phyloP scores from a whole-genome alignment of 2,329 filamentous ascomycete species.

The Graphilbum fragrans region DNA sequence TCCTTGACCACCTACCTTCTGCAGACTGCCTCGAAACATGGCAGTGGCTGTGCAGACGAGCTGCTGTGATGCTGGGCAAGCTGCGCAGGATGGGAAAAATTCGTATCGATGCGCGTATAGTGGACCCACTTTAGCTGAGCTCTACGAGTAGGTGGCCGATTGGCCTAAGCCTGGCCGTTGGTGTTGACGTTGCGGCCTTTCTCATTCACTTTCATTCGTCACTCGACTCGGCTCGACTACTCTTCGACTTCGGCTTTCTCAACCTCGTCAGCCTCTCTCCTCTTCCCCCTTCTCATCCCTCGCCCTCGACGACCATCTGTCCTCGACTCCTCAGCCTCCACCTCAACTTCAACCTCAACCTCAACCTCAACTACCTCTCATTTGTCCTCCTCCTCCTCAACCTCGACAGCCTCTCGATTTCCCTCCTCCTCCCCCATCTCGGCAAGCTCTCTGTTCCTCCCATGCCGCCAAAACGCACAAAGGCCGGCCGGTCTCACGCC shows the following conservation, averaged over 20 bases:
- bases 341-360: neutral
- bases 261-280: neutral
- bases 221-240: neutral
- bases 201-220: neutral
- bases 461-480: constrained; percentile 4
- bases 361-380: neutral
- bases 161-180: too few relatives aligned
- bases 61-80: neutral
- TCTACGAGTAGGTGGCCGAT: too few relatives aligned
- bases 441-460: neutral
- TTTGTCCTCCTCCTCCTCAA: neutral
- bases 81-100: too few relatives aligned
- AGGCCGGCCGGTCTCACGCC: constrained; percentile 10
- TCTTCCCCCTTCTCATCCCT: neutral
- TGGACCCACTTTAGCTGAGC: too few relatives aligned
- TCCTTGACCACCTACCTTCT: neutral
- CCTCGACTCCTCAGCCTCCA: neutral
- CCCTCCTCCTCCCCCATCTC: neutral
- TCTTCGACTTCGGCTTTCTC: neutral
- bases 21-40: neutral
- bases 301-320: neutral
- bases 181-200: too few relatives aligned
- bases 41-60: neutral
- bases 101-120: too few relatives aligned
- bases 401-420: neutral